Percentiles rank a stretch among this genome's conserved stretches.
phyloP scores from a whole-genome alignment of 495 filamentous ascomycete genomes.

The Gamarada debralockiae region DNA sequence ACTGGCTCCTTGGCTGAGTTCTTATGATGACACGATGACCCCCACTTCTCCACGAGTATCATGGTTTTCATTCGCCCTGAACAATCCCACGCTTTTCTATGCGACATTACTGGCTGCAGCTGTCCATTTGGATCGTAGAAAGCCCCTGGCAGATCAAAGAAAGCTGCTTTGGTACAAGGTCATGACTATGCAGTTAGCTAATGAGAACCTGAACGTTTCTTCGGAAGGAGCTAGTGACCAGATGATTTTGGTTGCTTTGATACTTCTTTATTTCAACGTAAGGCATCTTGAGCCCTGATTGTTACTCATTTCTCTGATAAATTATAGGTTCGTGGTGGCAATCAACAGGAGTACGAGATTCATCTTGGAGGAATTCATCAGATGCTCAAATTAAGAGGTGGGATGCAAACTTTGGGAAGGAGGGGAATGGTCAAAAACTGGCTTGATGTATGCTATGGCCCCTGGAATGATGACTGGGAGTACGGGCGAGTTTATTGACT shows the following conservation, averaged over 20 bases:
- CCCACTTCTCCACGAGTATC: slow-evolving; percentile 4
- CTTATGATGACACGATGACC: slow-evolving; percentile 8
- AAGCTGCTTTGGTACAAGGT: slow-evolving; percentile 15
- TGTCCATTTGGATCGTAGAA: slow-evolving; percentile 17
- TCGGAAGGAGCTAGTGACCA: slow-evolving; percentile 11
- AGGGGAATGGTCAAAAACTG: slow-evolving; percentile 19
- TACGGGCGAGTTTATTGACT: background rate
- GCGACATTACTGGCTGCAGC: slow-evolving; percentile 16
- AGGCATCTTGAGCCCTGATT: background rate
- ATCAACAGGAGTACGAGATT: slow-evolving; percentile 5
- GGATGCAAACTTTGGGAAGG: slow-evolving; percentile 13
- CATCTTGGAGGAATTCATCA: slow-evolving; percentile 19
- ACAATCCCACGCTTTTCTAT: slow-evolving; percentile 13
- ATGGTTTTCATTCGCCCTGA: slow-evolving; percentile 16
- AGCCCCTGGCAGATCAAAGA: background rate
- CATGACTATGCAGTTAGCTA: slow-evolving; percentile 10
- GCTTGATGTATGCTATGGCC: slow-evolving; percentile 15
- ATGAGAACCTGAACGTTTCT: slow-evolving; percentile 7
- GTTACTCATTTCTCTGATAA: background rate
- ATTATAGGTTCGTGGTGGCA: background rate
- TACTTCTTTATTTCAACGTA: slow-evolving; percentile 17
- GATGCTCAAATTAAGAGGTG: slow-evolving; percentile 16
- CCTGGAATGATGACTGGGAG: slow-evolving; percentile 14
- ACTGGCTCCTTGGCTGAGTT: slow-evolving; percentile 17
- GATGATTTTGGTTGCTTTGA: slow-evolving; percentile 15